phyloP scores from a whole-genome alignment of 441 rosid genomes.

The Bruguiera hainesii region DNA sequence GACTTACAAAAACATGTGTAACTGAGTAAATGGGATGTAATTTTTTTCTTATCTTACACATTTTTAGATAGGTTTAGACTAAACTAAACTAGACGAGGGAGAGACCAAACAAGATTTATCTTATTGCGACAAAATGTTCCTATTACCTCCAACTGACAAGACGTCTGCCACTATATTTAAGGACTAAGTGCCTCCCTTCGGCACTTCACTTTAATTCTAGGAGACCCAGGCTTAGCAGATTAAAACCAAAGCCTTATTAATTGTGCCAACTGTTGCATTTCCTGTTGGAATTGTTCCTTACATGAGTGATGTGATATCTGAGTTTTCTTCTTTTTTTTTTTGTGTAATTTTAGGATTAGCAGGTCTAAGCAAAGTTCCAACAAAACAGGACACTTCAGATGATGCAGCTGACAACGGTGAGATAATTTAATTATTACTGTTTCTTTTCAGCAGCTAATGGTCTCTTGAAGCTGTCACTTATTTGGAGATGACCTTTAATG shows the following conservation, averaged over 20 bases:
- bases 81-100: too few species aligned
- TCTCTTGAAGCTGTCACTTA: conserved; percentile 1
- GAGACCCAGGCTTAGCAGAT: background rate
- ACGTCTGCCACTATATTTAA: too few species aligned
- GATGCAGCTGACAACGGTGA: conserved; percentile 59
- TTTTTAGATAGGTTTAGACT: conserved; percentile 19
- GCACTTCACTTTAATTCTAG: background rate
- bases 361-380: conserved; percentile 43
- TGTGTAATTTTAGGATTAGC: conserved; percentile 29
- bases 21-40: too few species aligned
- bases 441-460: background rate
- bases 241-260: conserved; percentile 1
- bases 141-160: too few species aligned
- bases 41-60: conserved; percentile 9
- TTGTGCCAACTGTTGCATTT: background rate
- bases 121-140: too few species aligned
- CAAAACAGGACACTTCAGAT: conserved; percentile 43
- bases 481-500: conserved; percentile 7
- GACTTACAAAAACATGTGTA: too few species aligned
- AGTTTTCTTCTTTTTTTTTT: background rate
- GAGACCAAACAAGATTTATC: too few species aligned
- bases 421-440: conserved; percentile 20
- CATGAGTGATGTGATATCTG: conserved; percentile 17
- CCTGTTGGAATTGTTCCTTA: background rate
- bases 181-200: background rate